Evolutionary conservation across 352 stramenopile species (phyloP), one percentile per base, ranked within the genome.

Genomic region (Phytophthora niederhauseri): DNA sequence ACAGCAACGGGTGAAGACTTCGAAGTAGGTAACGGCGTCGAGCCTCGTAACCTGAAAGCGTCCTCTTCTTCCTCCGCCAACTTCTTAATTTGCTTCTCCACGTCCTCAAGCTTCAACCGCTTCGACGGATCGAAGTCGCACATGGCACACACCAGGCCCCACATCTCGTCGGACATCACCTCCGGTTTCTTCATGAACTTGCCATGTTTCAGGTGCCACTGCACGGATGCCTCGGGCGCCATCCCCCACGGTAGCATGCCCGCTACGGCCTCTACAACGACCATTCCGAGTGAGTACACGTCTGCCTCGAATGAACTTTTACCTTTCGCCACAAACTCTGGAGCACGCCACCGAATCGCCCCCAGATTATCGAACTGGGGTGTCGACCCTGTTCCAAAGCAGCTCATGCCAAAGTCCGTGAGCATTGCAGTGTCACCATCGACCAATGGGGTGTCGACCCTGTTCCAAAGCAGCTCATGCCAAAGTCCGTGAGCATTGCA

Each of bases 341-440:
- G 58, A 15, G 48, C 46, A 17, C 58, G 46, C 46, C 48, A 65
- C 9, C 58, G 58, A 50, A 52, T 51, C 26, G 58, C 58, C 7
- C 46, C 48, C 30, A 65, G 30, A 11, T 52, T 51, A 4, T 52
- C 48, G 38, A 65, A 65, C 1, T 15, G n/a, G 17, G 58, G 58
- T 20, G 15, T 6, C 4, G 17, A 14, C 7, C 26, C 20, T 6
- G 58, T 43, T 1, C 3, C 22, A 22, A 43, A 58, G 49, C 50
- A 57, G 11, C 58, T 65, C 58, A 65, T 65, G 4, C 58, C 58
- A 14, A 65, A 57, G 58, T 65, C 58, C 12, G 58, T 57, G 20
- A 65, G 43, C 46, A 58, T 65, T 5, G 58, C 58, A 4, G 28
- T 52, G 5, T 52, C 15, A 12, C 58, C 48, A 3, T 65, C 58